phyloP scores from a whole-genome alignment of 2,329 filamentous ascomycete genomes.

The Cordyceps javanica region DNA sequence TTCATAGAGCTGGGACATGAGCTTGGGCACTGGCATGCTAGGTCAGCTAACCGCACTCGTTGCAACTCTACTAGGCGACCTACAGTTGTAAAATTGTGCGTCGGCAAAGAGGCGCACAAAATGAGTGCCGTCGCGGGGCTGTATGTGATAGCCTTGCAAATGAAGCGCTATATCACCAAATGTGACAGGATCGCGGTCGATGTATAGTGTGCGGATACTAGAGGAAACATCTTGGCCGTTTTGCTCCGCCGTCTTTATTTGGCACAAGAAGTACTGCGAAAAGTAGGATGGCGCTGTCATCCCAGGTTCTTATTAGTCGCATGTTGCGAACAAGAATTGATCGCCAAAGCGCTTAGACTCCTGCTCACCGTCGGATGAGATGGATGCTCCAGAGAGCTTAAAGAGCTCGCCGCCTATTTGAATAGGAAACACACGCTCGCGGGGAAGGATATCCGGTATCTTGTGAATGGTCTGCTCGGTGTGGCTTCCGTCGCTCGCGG shows the following conservation, averaged over 20 bases:
- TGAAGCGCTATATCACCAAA: slow-evolving; percentile 87
- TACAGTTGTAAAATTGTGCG: slow-evolving; percentile 87
- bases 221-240: slow-evolving; percentile 45
- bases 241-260: slow-evolving; percentile 60
- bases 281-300: slow-evolving; percentile 87
- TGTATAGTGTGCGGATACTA: slow-evolving; percentile 76
- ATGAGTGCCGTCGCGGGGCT: slow-evolving; percentile 73
- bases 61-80: slow-evolving; percentile 22
- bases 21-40: slow-evolving; percentile 60
- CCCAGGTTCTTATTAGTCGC: neutral
- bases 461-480: slow-evolving; percentile 32
- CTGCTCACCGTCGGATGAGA: slow-evolving; percentile 63
- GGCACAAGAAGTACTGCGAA: slow-evolving; percentile 85
- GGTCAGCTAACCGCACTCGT: neutral
- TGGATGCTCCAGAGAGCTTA: slow-evolving; percentile 65
- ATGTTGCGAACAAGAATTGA: neutral
- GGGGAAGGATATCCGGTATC: slow-evolving; percentile 56
- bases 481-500: neutral
- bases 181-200: slow-evolving; percentile 84
- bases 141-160: slow-evolving; percentile 85
- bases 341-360: neutral
- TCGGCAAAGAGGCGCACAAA: slow-evolving; percentile 92
- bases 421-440: slow-evolving; percentile 68
- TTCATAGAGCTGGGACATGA: slow-evolving; percentile 87
- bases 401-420: slow-evolving; percentile 69